A percentile compares a stretch with the other conserved stretches of the same genome.
phyloP scores from a whole-genome alignment of 106 monocot genomes.

The Acorus gramineus region DNA sequence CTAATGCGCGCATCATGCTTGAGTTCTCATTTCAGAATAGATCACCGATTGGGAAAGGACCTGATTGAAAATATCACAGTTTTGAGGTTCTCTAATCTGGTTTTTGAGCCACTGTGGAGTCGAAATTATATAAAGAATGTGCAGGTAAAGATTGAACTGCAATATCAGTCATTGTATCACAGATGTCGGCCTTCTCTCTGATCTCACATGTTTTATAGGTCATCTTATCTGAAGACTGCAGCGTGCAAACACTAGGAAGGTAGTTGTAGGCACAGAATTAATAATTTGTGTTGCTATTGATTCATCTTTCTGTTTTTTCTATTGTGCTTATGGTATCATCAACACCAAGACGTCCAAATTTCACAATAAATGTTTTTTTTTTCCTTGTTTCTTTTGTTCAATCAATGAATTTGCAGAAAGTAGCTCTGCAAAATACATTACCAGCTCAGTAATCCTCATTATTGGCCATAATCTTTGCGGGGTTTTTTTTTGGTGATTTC shows the following conservation, averaged over 20 bases:
- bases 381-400: no score
- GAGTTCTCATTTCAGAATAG: conserved; percentile 46
- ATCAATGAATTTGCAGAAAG: no score
- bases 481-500: neutral
- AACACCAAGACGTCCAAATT: no score
- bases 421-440: no score
- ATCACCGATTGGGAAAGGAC: conserved; percentile 83
- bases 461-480: no score
- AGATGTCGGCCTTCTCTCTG: no score
- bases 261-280: conserved; percentile 7
- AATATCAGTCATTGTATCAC: no score
- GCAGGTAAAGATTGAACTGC: conserved; percentile 30
- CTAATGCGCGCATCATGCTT: neutral
- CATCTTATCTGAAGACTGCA: conserved; percentile 78
- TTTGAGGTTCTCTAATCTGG: conserved; percentile 79
- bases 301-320: neutral
- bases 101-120: conserved; percentile 89
- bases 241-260: conserved; percentile 66
- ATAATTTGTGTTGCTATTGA: neutral
- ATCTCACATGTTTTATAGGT: conserved; percentile 27
- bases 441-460: no score
- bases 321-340: neutral
- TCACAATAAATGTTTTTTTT: no score
- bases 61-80: conserved; percentile 83
- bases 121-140: conserved; percentile 78